These are phyloP conservation scores for Paratinospora sagittata DNA, from an alignment of 164 flowering plant genomes.

Conservation along the genomic window DNA sequence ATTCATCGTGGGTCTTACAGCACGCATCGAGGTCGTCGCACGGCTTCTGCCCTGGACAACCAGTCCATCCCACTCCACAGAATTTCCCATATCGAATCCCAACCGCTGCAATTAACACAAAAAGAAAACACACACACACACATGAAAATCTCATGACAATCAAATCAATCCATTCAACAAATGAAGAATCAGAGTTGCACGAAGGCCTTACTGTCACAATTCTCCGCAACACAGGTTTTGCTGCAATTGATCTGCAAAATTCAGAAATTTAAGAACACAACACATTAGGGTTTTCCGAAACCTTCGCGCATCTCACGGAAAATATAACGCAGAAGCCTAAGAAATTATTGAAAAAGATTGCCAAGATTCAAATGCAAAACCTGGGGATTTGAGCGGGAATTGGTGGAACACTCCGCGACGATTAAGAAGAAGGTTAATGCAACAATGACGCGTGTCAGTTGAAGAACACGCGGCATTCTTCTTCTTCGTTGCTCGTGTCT, in stretches of 20 bases:
- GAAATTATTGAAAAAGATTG: not conserved
- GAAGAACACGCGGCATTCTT: conserved; percentile 14
- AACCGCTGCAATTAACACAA: conserved; percentile 16
- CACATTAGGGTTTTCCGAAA: not conserved
- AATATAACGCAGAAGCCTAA: no score
- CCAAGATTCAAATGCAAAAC: not conserved
- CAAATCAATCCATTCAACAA: not conserved
- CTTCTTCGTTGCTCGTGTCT: not conserved
- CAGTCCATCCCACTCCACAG: conserved; percentile 89
- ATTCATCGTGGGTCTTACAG: conserved; percentile 81
- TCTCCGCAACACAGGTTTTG: conserved; percentile 58
- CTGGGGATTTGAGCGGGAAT: conserved; percentile 15
- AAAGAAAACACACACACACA: no score
- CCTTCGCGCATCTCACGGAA: no score
- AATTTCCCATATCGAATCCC: conserved; percentile 72
- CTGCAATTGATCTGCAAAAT: conserved; percentile 59
- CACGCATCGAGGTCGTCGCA: conserved; percentile 95
- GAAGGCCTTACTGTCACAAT: conserved; percentile 51
- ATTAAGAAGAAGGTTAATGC: conserved; percentile 9
- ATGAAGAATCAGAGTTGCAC: not conserved
- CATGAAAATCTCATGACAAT: not conserved
- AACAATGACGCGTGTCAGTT: conserved; percentile 11
- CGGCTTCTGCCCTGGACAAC: conserved; percentile 88
- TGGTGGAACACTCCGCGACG: conserved; percentile 14
- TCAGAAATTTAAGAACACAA: not conserved